These are phyloP conservation scores for Calonectria multiphialidica DNA, from an alignment of 2,329 filamentous ascomycete genomes.

Conservation along the genomic window DNA sequence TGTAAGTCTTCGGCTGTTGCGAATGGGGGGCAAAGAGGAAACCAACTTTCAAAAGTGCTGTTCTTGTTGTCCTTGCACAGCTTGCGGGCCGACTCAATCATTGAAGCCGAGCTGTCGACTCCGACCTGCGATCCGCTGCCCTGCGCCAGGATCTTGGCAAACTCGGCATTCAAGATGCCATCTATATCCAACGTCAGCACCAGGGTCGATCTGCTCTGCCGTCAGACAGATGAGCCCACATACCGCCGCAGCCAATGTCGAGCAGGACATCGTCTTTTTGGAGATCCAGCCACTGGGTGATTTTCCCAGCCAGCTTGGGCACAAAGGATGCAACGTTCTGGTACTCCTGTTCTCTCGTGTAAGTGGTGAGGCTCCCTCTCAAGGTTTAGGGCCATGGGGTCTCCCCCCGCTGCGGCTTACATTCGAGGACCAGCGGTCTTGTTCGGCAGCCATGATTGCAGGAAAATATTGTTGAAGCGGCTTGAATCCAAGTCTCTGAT, in stretches of 20 bases:
- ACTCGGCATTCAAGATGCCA: slow-evolving; percentile 68
- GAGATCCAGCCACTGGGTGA: slow-evolving; percentile 70
- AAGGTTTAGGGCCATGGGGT: background rate
- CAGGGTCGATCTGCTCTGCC: background rate
- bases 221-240: slow-evolving; percentile 27
- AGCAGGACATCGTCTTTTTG: slow-evolving; percentile 69
- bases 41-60: slow-evolving; percentile 58
- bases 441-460: slow-evolving; percentile 37
- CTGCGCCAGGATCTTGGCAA: slow-evolving; percentile 58
- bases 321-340: slow-evolving; percentile 73
- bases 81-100: slow-evolving; percentile 66
- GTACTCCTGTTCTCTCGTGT: slow-evolving; percentile 61
- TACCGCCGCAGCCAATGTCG: slow-evolving; percentile 74
- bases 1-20: slow-evolving; percentile 11
- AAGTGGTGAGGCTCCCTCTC: slow-evolving; percentile 23
- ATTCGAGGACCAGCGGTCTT: slow-evolving; percentile 45
- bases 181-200: slow-evolving; percentile 52
- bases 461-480: background rate
- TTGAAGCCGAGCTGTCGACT: slow-evolving; percentile 68
- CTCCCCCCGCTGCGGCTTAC: slow-evolving; percentile 28
- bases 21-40: background rate
- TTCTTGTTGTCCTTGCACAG: slow-evolving; percentile 52
- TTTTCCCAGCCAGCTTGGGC: slow-evolving; percentile 69
- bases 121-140: slow-evolving; percentile 66
- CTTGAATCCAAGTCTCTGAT: background rate